Evolutionary conservation across 2,329 filamentous ascomycete genomes (phyloP), one percentile per base, ranked within the genome.

Genomic region (Zasmidium cellare): DNA sequence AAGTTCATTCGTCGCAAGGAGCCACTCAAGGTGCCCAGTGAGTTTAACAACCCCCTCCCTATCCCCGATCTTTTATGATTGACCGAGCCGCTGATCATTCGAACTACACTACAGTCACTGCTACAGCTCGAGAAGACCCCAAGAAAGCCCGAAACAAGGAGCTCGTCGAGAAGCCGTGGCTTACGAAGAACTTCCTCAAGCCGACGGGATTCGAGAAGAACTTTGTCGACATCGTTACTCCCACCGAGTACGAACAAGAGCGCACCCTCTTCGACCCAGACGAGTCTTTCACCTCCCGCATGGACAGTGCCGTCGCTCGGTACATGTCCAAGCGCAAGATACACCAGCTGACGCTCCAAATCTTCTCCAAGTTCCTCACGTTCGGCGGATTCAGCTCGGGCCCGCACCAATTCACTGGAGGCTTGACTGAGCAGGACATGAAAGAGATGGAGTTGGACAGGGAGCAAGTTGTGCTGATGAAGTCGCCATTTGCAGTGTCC

Each of bases 301-400:
- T 97, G 44, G 88, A 97, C 69, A 83, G 87, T 23, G 94, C 91
- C 48, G 89, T 97, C 55, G 87, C 92, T 64, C 88, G 91, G 14
- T 99, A 88, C 76, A 86, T 89, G 61, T 81, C 84, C 35, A 89
- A 87, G 48, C 88, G 92, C 28, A 92, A 90, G 63, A 83, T 96
- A 58, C 84, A 89, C 58, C 73, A 79, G 12, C 79, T 84, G 3
- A 85, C 86, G 22, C 73, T 79, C 3, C 78, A 82, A 18, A 77
- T 92, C 31, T 94, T 99, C 75, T 82, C 84, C 68, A 90, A 89
- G 63, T 96, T 94, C 69, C 83, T 97, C 57, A 82, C 84, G 35
- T 88, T 93, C 46, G 94, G 94, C 2, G 93, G 94, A 3, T 82
- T 99, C 44, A 87, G 91, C 46, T 77, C 82, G 7, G 74, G 78